A percentile compares a stretch with the other conserved stretches of the same genome.
Conservation (phyloP, 1,284 basidiomycete genomes). For the Moniliophthora roreri region DNA sequence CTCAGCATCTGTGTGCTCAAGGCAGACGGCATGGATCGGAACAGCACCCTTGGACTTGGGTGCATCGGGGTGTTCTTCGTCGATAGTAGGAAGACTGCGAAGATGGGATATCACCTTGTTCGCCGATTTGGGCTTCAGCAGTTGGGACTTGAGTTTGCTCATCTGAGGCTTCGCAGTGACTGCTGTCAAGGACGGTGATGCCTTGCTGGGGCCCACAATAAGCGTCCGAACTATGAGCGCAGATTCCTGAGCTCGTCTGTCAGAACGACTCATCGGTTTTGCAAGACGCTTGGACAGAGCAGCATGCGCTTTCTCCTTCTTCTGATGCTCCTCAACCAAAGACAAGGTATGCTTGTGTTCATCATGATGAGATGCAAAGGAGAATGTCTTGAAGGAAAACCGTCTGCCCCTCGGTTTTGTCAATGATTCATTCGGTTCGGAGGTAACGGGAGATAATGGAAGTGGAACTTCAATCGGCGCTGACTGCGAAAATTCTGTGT, state of each 20-base stretch:
- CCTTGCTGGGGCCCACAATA: slow-evolving; percentile 57
- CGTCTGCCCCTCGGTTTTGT: slow-evolving; percentile 13
- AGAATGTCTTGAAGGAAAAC: slow-evolving; percentile 23
- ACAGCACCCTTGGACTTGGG: slow-evolving; percentile 15
- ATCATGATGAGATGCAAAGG: slow-evolving; percentile 24
- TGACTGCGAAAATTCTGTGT: neutral
- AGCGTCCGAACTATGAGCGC: slow-evolving; percentile 63
- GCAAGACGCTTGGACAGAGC: slow-evolving; percentile 34
- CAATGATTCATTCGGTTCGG: slow-evolving; percentile 7
- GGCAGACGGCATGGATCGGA: slow-evolving; percentile 77
- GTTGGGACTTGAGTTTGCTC: slow-evolving; percentile 68
- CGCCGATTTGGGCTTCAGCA: slow-evolving; percentile 64
- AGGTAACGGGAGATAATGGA: slow-evolving; percentile 7
- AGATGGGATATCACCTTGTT: slow-evolving; percentile 70
- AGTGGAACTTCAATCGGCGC: slow-evolving; percentile 11
- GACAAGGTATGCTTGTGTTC: slow-evolving; percentile 37
- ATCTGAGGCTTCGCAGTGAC: slow-evolving; percentile 49
- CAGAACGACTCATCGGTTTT: slow-evolving; percentile 36
- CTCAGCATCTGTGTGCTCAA: slow-evolving; percentile 60
- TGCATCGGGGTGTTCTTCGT: slow-evolving; percentile 22
- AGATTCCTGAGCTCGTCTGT: slow-evolving; percentile 62
- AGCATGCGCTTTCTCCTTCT: slow-evolving; percentile 32
- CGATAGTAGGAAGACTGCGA: slow-evolving; percentile 45
- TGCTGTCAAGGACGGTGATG: slow-evolving; percentile 37
- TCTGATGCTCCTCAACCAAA: slow-evolving; percentile 38